Evolutionary conservation across 768 basidiomycete genomes (phyloP).

Genomic region (Pleurotus sapidus): DNA sequence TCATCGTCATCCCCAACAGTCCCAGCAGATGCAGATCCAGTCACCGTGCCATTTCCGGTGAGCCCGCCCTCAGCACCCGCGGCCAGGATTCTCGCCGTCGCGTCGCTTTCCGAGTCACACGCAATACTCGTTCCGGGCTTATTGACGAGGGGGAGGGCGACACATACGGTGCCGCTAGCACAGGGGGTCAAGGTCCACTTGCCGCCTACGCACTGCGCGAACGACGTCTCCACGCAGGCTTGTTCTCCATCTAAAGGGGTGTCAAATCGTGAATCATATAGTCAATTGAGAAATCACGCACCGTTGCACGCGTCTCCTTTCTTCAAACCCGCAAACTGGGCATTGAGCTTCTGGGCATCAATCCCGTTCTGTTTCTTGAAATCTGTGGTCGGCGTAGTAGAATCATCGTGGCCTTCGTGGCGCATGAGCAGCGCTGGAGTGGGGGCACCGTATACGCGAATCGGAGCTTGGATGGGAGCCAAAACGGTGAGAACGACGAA

Average conservation of each 20-base stretch:
- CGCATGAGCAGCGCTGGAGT: constrained; percentile 18
- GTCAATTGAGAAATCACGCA: constrained; percentile 17
- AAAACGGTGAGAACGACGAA: not conserved
- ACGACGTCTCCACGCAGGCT: constrained; percentile 36
- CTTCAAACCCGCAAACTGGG: constrained; percentile 42
- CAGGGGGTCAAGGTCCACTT: constrained; percentile 39
- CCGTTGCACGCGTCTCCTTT: constrained; percentile 44
- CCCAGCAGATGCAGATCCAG: constrained; percentile 6
- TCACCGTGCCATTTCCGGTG: constrained; percentile 13
- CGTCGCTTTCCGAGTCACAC: constrained; percentile 40
- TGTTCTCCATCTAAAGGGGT: constrained; percentile 29
- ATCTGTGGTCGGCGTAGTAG: constrained; percentile 8
- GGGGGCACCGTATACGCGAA: constrained; percentile 32
- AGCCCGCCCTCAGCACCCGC: constrained; percentile 44
- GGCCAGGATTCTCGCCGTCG: constrained; percentile 33
- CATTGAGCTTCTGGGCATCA: constrained; percentile 48
- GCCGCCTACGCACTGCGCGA: constrained; percentile 41
- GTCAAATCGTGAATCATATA: constrained; percentile 19
- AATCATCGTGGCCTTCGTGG: constrained; percentile 22
- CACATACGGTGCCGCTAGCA: constrained; percentile 32
- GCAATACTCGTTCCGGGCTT: constrained; percentile 40
- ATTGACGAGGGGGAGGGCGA: constrained; percentile 48
- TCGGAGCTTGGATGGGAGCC: constrained; percentile 1
- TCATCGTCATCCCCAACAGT: constrained; percentile 9
- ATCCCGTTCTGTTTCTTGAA: constrained; percentile 42